phyloP scores from a whole-genome alignment of 768 basidiomycete genomes.

The Agrocybe pediades region DNA sequence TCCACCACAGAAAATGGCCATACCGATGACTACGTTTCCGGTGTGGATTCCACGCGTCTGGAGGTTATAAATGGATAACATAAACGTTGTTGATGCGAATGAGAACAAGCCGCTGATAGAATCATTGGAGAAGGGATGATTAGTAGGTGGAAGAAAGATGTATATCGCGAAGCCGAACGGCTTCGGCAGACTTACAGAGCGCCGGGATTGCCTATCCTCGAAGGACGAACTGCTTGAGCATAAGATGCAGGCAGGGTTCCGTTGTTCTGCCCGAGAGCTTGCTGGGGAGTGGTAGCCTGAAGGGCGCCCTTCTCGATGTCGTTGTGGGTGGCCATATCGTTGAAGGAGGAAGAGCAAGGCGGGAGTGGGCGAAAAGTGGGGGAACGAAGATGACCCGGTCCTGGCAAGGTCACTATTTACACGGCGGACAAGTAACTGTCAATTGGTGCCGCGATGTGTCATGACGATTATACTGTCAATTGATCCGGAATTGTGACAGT shows the following conservation, averaged over 20 bases:
- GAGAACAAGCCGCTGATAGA: slow-evolving; percentile 73
- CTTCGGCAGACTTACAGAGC: slow-evolving; percentile 14
- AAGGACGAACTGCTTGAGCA: slow-evolving; percentile 25
- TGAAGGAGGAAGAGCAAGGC: neutral
- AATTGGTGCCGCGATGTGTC: too few relatives aligned
- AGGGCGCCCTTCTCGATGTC: slow-evolving; percentile 41
- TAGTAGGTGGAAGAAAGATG: neutral
- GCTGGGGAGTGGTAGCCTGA: slow-evolving; percentile 28
- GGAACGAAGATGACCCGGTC: slow-evolving; percentile 4
- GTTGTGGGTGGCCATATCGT: slow-evolving; percentile 4
- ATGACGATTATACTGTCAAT: too few relatives aligned
- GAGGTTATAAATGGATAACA: slow-evolving; percentile 76
- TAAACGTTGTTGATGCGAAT: slow-evolving; percentile 83
- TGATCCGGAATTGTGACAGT: too few relatives aligned
- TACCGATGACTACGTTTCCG: slow-evolving; percentile 80
- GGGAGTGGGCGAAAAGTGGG: slow-evolving; percentile 1
- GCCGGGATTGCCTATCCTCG: slow-evolving; percentile 60
- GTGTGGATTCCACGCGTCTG: slow-evolving; percentile 49
- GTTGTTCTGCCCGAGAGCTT: slow-evolving; percentile 22
- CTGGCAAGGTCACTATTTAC: neutral
- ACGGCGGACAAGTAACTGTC: too few relatives aligned
- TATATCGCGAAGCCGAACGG: neutral
- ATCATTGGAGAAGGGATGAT: neutral
- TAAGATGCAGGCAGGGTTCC: slow-evolving; percentile 19
- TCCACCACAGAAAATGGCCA: slow-evolving; percentile 86